Base-by-base conservation (phyloP, 148 eudicot species). In the Polygonum maritimum region DNA sequence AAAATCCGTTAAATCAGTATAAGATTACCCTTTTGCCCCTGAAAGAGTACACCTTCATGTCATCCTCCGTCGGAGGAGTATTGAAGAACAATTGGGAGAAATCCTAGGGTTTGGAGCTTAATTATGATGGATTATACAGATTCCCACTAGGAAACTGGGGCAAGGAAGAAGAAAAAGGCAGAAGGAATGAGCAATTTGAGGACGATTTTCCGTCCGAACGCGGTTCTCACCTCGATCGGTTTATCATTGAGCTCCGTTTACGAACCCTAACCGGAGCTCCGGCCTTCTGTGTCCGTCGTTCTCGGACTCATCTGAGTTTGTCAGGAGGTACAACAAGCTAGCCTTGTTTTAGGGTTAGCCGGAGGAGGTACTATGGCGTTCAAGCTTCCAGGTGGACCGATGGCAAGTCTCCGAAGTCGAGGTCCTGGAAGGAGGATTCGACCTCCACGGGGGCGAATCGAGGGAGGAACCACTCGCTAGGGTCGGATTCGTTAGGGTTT, bases 301-400 rank as follows among this genome's bases (percentile, higher is more conserved):
- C 39, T 16, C 67, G 38, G 52, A 67, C 26, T 73, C 79, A 9
- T 72, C 78, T 65, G 80, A 75, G 9, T 75, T 71, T 35, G 11
- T 77, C 19, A 73, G 72, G 69, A 60, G 70, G 36, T 72, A 44
- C 33, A 72, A 78, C 15, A 45, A 78, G 31, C 31, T 26, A 26
- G 71, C 76, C 78, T 15, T 85, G 84, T 81, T 55, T 54, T 79
- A 79, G 92, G 58, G 75, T 80, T 22, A 86, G 83, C 38, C 85
- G 63, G 67, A 69, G 57, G 49, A 78, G 95, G 86, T 85, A 85
- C n/a, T 88, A 82, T 79, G 79, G 86, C 22, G 82, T 85, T 51
- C 79, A 76, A 76, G 97, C 97, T 71, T 81, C 91, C 12, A 87
- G 84, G 71, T 94, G 98, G 98, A 79, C 87, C 10, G 90, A 84